phyloP scores from a whole-genome alignment of 208 protist genomes.

The Plasmodiophora brassicae region DNA sequence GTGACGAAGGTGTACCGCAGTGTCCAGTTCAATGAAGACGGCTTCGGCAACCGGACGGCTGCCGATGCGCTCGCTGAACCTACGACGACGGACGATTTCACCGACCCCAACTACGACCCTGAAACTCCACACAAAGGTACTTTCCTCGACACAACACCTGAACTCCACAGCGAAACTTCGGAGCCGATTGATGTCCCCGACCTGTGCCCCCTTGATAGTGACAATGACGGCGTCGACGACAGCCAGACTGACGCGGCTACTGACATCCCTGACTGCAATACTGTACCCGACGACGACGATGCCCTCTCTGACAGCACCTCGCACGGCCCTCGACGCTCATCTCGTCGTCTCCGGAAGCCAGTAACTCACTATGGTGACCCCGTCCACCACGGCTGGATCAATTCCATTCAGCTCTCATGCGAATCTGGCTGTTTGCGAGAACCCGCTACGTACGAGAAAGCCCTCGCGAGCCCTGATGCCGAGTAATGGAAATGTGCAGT shows the following conservation, averaged over 20 bases:
- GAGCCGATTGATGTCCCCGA: too few species aligned
- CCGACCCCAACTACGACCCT: not conserved
- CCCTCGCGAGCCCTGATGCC: not conserved
- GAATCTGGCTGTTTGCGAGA: not conserved
- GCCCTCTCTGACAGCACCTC: not conserved
- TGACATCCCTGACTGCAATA: too few species aligned
- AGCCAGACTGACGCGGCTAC: not conserved
- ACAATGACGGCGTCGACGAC: slow-evolving; percentile 4
- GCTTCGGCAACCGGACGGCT: not conserved
- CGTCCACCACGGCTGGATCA: not conserved
- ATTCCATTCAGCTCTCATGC: not conserved
- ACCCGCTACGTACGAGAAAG: not conserved
- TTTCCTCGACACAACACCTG: not conserved
- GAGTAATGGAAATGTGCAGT: not conserved
- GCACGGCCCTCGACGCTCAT: not conserved
- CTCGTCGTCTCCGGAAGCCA: too few species aligned
- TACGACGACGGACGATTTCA: not conserved
- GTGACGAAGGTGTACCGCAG: not conserved
- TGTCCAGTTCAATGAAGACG: not conserved
- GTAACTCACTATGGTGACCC: too few species aligned
- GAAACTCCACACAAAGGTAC: not conserved
- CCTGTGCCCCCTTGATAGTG: too few species aligned
- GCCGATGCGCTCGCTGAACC: not conserved
- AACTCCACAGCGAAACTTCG: too few species aligned
- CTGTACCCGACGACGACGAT: too few species aligned